Conservation (phyloP, 2,329 filamentous ascomycete species). For the Chrysoporthe cubensis region DNA sequence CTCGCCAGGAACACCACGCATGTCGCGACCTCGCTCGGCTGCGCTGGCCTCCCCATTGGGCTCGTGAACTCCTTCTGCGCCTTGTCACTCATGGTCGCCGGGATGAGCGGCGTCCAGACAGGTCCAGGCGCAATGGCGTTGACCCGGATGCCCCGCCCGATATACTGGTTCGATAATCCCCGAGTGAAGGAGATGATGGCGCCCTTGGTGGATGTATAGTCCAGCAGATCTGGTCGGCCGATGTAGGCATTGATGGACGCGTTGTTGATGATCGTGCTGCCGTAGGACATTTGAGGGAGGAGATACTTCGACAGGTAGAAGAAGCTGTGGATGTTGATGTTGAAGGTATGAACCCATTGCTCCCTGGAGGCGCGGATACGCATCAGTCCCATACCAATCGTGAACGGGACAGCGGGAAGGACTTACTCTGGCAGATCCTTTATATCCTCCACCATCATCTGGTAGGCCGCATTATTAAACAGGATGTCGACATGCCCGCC, state of each 20-base stretch:
- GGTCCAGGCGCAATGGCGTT: conserved; percentile 79
- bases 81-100: conserved; percentile 70
- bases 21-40: conserved; percentile 81
- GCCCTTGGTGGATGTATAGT: conserved; percentile 81
- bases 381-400: not conserved
- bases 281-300: conserved; percentile 74
- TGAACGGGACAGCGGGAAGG: no score
- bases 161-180: conserved; percentile 74
- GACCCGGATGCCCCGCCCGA: conserved; percentile 73
- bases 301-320: conserved; percentile 82
- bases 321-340: conserved; percentile 81
- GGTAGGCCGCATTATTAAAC: conserved; percentile 74
- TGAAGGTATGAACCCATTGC: conserved; percentile 79
- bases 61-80: conserved; percentile 73
- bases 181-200: conserved; percentile 81
- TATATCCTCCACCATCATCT: conserved; percentile 76
- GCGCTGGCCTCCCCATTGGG: conserved; percentile 77
- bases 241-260: conserved; percentile 84
- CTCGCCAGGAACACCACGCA: conserved; percentile 82
- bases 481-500: conserved; percentile 71
- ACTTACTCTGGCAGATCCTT: conserved; percentile 68
- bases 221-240: conserved; percentile 77
- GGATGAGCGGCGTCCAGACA: conserved; percentile 78
- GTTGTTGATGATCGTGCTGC: conserved; percentile 82
- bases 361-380: conserved; percentile 50